phyloP scores from a whole-genome alignment of 805 yeast genomes.

The Candida sithepensis region DNA sequence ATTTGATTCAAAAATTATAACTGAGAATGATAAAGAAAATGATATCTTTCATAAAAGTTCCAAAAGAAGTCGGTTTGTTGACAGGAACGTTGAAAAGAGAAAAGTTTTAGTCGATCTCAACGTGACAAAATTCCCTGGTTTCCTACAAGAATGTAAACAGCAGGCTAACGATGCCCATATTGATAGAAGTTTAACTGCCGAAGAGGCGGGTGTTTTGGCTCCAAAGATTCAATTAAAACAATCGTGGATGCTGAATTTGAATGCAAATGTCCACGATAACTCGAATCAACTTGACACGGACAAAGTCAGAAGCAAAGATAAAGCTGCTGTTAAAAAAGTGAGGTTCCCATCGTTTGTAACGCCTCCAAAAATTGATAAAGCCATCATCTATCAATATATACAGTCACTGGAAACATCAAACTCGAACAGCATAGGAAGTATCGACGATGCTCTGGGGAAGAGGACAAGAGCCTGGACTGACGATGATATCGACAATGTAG shows the following conservation, averaged over 20 bases:
- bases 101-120: constrained; percentile 12
- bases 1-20: too few relatives aligned
- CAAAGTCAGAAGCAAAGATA: neutral
- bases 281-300: too few relatives aligned
- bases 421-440: neutral
- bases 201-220: constrained; percentile 12
- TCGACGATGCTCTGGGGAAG: neutral
- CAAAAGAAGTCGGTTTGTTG: neutral
- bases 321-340: neutral
- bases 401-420: constrained; percentile 5
- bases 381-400: constrained; percentile 15
- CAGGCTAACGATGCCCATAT: neutral
- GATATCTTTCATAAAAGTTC: neutral
- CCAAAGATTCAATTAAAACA: constrained; percentile 18
- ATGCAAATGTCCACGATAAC: too few relatives aligned
- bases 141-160: constrained; percentile 5
- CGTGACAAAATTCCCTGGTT: constrained; percentile 19
- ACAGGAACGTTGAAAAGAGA: neutral
- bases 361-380: constrained; percentile 18
- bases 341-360: constrained; percentile 20
- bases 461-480: constrained; percentile 3
- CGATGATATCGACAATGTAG: constrained; percentile 4
- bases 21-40: neutral
- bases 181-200: neutral
- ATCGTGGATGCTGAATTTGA: constrained; percentile 16